Evolutionary conservation across 305 asterid species (phyloP).

Genomic region (Nicotiana rustica): DNA sequence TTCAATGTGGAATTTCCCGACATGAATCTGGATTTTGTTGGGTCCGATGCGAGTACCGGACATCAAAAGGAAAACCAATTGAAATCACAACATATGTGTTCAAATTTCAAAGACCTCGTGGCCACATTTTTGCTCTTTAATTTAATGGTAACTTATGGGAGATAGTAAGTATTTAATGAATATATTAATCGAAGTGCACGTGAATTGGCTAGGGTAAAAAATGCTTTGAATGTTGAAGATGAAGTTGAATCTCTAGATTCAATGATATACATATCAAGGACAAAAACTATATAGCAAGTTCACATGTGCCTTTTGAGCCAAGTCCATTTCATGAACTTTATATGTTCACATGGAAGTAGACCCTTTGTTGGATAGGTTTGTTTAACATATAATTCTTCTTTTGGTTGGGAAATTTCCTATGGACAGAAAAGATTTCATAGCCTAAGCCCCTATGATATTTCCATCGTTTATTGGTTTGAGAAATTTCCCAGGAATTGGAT

Average conservation of each 20-base stretch:
- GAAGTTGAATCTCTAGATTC: neutral
- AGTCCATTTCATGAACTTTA: neutral
- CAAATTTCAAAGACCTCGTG: too few species aligned
- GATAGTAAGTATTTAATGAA: too few species aligned
- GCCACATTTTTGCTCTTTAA: too few species aligned
- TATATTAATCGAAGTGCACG: too few species aligned
- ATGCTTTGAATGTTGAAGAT: neutral
- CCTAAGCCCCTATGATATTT: neutral
- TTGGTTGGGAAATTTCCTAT: slow-evolving; percentile 23
- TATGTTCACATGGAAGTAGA: slow-evolving; percentile 13
- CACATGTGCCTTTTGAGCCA: neutral
- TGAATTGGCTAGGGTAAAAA: too few species aligned
- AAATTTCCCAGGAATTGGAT: neutral
- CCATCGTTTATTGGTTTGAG: slow-evolving; percentile 24
- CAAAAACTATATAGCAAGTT: neutral
- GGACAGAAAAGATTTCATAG: neutral
- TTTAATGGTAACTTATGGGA: too few species aligned
- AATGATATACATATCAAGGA: too few species aligned
- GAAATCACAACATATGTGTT: too few species aligned
- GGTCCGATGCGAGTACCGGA: too few species aligned
- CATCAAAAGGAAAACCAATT: too few species aligned
- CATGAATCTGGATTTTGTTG: too few species aligned
- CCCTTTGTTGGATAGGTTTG: neutral
- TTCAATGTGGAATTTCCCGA: too few species aligned
- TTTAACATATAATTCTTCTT: neutral